These are phyloP conservation scores for Ricinus communis DNA, from an alignment of 345 rosid genomes.

Conservation along the genomic window DNA sequence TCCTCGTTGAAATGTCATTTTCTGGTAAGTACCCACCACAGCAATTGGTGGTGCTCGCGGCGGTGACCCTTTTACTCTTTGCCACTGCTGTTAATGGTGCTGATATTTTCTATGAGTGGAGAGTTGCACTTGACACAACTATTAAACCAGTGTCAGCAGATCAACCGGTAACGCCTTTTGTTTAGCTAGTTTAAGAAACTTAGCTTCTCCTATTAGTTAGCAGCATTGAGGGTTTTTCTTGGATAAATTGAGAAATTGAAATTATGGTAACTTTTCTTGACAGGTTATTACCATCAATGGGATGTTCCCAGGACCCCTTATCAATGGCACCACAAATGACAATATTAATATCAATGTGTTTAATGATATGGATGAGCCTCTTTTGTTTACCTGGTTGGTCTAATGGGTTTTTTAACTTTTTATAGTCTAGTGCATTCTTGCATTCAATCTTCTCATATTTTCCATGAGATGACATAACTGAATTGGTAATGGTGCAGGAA, in stretches of 20 bases:
- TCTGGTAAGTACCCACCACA: neutral
- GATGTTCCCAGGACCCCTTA: constrained; percentile 33
- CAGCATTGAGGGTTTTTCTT: no score
- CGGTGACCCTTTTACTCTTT: constrained; percentile 3
- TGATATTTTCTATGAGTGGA: constrained; percentile 36
- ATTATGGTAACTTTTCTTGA: neutral
- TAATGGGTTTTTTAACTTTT: neutral
- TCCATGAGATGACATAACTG: no score
- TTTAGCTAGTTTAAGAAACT: neutral
- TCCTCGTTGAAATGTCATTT: constrained; percentile 22
- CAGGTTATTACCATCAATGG: constrained; percentile 33
- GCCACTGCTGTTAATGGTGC: constrained; percentile 5
- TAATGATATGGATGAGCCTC: constrained; percentile 27
- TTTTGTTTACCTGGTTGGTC: constrained; percentile 29
- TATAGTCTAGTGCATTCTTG: neutral
- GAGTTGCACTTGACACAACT: constrained; percentile 23
- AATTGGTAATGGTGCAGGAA: constrained; percentile 9
- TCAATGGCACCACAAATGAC: constrained; percentile 29
- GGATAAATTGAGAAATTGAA: no score
- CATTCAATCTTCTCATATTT: no score
- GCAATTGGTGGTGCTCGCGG: constrained; percentile 6
- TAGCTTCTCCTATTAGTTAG: no score
- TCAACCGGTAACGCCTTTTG: constrained; percentile 29
- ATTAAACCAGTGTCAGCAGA: constrained; percentile 5
- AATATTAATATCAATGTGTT: constrained; percentile 23